A percentile compares a stretch with the other conserved stretches of the same genome.
phyloP scores from a whole-genome alignment of 352 stramenopile species.

The Globisporangium cylindrosporum region DNA sequence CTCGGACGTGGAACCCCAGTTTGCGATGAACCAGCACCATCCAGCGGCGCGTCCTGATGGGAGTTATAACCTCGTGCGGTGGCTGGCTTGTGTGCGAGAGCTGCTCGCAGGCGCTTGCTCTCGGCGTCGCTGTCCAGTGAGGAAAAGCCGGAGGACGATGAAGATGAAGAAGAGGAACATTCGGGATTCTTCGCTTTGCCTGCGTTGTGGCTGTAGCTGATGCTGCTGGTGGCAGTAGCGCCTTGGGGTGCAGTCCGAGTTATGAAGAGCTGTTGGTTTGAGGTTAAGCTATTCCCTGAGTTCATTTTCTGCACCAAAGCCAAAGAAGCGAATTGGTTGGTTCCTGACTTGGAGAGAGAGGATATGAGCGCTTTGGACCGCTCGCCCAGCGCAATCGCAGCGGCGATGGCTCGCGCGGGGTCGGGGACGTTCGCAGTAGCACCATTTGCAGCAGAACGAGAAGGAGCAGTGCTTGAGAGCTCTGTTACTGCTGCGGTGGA shows the following conservation, averaged over 20 bases:
- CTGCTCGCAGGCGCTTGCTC: conserved; percentile 1
- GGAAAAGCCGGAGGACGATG: conserved; percentile 16
- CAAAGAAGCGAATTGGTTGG: not conserved
- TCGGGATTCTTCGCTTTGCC: conserved; percentile 9
- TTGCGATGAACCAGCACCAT: not conserved
- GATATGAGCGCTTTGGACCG: conserved; percentile 43
- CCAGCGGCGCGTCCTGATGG: not conserved
- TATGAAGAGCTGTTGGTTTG: not conserved
- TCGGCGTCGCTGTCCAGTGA: conserved; percentile 15
- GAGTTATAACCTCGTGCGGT: not conserved
- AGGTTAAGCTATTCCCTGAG: not conserved
- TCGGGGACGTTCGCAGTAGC: not conserved
- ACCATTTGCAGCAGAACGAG: not conserved
- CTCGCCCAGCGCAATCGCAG: conserved; percentile 32
- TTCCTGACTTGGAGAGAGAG: conserved; percentile 19
- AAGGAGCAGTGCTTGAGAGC: not conserved
- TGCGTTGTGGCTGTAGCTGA: not conserved
- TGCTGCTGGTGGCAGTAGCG: not conserved
- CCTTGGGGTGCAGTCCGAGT: conserved; percentile 8
- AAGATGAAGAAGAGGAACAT: conserved; percentile 26
- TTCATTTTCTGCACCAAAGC: not conserved
- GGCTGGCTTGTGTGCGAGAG: not conserved
- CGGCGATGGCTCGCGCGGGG: conserved; percentile 24
- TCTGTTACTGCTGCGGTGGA: not conserved
- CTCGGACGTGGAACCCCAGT: not conserved